Evolutionary conservation across 768 basidiomycete genomes (phyloP), one percentile per base, ranked within the genome.

Genomic region (Antrodiella citrinella): DNA sequence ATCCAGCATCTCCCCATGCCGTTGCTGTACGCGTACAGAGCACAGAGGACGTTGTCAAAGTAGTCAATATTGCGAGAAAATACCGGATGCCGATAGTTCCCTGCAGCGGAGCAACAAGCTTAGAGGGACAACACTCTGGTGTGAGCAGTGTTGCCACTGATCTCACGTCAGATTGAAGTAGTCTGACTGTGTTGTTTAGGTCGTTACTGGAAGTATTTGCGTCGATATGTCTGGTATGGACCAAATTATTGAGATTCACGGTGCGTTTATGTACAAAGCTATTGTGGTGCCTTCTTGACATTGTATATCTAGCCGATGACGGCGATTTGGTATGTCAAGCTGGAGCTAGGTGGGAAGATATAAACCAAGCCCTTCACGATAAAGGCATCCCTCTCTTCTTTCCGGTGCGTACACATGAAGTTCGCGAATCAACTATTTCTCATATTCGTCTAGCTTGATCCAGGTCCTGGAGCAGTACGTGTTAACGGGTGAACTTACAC

Each of bases 71-170:
- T 26, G 83, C 92, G 1, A 72, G 76, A 45, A 81, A 81, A 61
- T 84, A 81, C 61, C 72, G 71, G 41, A 71, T 94, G 30, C 91
- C 92, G 3, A 73, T 94, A 24, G 80, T 80, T 19, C 78, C 90
- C 2, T 92, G 84, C 58, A 81, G 85, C 43, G 91, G 90, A 3
- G 91, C 86, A 9, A 95, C 90, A 0, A 84, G 82, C 59, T 70
- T 93, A n/a, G 91, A 94, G 61, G 90, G 90, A 0, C 89, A 94
- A 67, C 87, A 84, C 53, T 79, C 78, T 45, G 86, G 86, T 20
- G 87, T 87, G 52, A 52, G 73, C n/a, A n/a, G n/a, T n/a, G n/a
- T n/a, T n/a, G n/a, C n/a, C n/a, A n/a, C n/a, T n/a, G n/a, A n/a
- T 68, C 30, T 35, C 30, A 35, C 7, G 30, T n/a, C n/a, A n/a